Base-by-base conservation (phyloP, 2,329 filamentous ascomycete genomes). In the Orbilia ellipsospora region DNA sequence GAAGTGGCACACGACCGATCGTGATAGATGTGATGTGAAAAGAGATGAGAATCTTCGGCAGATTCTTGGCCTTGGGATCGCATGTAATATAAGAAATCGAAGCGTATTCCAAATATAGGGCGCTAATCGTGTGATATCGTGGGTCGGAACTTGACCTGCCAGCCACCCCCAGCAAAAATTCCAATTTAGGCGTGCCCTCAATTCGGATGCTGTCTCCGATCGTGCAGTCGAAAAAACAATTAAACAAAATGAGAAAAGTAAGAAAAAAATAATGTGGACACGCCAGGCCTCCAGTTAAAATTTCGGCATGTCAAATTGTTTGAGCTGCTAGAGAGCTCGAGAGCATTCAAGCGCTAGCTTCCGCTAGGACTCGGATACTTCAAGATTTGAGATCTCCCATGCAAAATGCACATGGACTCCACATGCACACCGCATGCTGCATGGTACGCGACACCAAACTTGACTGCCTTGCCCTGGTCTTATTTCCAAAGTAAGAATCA, bases 321-420 rank as follows among this genome's bases (percentile, higher is more conserved):
- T 36, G 5, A 7, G 31, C 31, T 36, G 31, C 31, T 6, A 10
- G 5, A 36, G 31, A 36, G 31, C 31, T 36, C 31, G 31, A 36
- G 31, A 36, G 31, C 31, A 6, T 36, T 2, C 1, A 4, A 36
- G 31, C 31, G 31, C 31, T 10, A 36, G 31, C 31, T 36, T 36
- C 42, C 36, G 48, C 56, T 54, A 12, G 23, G 42, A 44, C n/a
- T 44, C 40, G 63, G 23, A 23, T 61, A 56, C 68, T 60, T 57
- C 62, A 73, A 66, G 69, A 73, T 73, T 73, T 67, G 69, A 73
- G 16, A 73, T 73, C 23, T 56, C 59, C 61, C 69, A 73, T 67
- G 62, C 69, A 48, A 50, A 50, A 48, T 57, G 50, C 59, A 57
- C 66, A 70, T 63, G 66, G 66, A 20, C 56, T 56, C 66, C 66